phyloP scores from a whole-genome alignment of 345 rosid species.

The Tarenaya hassleriana region DNA sequence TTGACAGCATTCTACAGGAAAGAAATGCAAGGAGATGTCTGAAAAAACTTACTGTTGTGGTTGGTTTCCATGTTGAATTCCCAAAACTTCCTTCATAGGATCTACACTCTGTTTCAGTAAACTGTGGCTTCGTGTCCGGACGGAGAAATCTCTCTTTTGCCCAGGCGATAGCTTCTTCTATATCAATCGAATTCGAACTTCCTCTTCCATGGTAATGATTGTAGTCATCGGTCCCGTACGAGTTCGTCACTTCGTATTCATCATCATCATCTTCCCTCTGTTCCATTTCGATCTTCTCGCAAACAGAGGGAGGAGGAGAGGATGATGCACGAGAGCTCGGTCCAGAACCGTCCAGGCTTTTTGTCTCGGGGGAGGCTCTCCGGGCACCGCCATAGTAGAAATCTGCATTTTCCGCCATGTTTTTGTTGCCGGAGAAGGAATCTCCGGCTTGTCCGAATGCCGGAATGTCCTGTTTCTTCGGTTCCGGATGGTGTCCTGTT shows the following conservation, averaged over 20 bases:
- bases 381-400: slow-evolving; percentile 32
- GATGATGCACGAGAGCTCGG: slow-evolving; percentile 61
- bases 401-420: slow-evolving; percentile 33
- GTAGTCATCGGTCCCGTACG: slow-evolving; percentile 78
- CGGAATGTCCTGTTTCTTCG: slow-evolving; percentile 32
- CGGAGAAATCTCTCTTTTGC: slow-evolving; percentile 33
- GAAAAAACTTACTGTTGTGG: too few species aligned
- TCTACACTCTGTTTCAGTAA: too few species aligned
- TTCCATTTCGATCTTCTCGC: slow-evolving; percentile 35
- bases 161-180: slow-evolving; percentile 37
- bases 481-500: slow-evolving; percentile 35
- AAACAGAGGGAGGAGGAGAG: slow-evolving; percentile 60
- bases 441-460: slow-evolving; percentile 24
- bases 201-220: slow-evolving; percentile 34
- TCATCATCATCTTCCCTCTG: slow-evolving; percentile 38
- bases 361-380: slow-evolving; percentile 60
- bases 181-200: slow-evolving; percentile 28
- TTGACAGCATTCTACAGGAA: too few species aligned
- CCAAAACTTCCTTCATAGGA: too few species aligned
- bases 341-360: slow-evolving; percentile 53
- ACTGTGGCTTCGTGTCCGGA: slow-evolving; percentile 29
- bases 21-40: too few species aligned
- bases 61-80: too few species aligned
- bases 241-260: slow-evolving; percentile 72
- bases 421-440: slow-evolving; percentile 25